Evolutionary conservation across 805 yeast genomes (phyloP), one percentile per base, ranked within the genome.

Genomic region (Saccharomycopsis selenospora): DNA sequence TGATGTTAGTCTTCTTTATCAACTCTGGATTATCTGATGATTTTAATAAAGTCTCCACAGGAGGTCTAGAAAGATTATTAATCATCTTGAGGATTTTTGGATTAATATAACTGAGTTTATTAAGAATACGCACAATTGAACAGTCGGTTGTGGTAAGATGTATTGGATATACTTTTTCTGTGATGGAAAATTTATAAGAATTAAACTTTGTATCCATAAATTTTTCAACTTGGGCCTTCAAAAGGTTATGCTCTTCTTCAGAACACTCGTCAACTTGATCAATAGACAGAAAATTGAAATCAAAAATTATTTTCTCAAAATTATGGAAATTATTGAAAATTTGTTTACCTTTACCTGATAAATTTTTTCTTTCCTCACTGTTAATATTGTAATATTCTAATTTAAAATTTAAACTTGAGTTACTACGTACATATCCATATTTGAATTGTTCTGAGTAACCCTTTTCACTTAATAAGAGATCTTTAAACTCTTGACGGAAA

Each of bases 401-500:
- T 24, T 40, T 40, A 27, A 52, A 52, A 44, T 52, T 52, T 17
- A 49, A 29, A 30, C 51, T 46, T 5, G 53, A 46, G 28, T 49
- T 49, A 18, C 23, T 46, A 18, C 55, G 30, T 51, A 49, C 45
- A 13, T 43, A 30, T 13, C 48, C 48, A 11, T 24, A 27, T 24
- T 43, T 49, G 25, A 49, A 49, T 23, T 45, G 51, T 20, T 52
- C 55, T 30, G 40, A 30, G 45, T 43, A 52, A 4, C 55, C 55
- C 40, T 52, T 52, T 7, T 52, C 55, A 14, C 36, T 22, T 7
- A 49, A 26, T 18, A 52, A 30, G 18, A 36, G 36, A 26, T 50
- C 36, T 23, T 44, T 49, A 42, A 52, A 49, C 18, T 43, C 49
- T 27, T 42, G 38, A 13, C 48, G 25, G 26, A 45, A 51, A 6